Conservation (phyloP, 2,329 filamentous ascomycete genomes). For the Calonectria ilicicola region DNA sequence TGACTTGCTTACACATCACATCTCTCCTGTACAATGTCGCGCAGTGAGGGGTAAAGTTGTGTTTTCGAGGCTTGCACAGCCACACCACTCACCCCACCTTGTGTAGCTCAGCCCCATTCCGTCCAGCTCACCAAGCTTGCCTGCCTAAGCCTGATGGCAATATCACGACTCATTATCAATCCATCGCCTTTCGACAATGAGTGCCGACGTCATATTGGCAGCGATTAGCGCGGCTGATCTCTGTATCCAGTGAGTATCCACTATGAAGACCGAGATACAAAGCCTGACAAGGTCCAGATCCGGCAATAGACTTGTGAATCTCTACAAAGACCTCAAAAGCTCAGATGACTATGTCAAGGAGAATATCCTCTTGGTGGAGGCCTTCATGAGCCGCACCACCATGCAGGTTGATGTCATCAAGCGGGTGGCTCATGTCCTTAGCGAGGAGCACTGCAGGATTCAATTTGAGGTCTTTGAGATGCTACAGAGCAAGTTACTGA, state of each 20-base stretch:
- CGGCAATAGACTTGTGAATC: neutral
- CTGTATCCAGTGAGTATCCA: neutral
- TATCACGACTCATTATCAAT: no score
- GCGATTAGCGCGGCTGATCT: neutral
- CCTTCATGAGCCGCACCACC: neutral
- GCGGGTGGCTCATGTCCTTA: neutral
- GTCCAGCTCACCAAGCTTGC: neutral
- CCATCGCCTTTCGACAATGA: neutral
- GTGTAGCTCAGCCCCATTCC: neutral
- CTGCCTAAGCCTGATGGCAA: no score
- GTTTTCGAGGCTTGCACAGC: neutral
- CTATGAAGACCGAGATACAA: no score
- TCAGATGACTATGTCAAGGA: conserved; percentile 11
- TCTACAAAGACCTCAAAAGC: conserved; percentile 12
- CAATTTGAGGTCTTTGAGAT: conserved; percentile 22
- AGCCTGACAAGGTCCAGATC: neutral
- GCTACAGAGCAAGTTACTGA: conserved; percentile 12
- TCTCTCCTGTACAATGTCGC: neutral
- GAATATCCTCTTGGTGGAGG: conserved; percentile 13
- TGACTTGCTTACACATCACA: neutral
- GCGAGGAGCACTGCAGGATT: conserved; percentile 14
- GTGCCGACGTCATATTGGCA: neutral
- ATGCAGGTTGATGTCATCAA: conserved; percentile 20
- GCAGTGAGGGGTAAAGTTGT: neutral
- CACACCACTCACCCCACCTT: neutral